Evolutionary conservation across 805 yeast species (phyloP).

Genomic region (Starmerella bombicola): DNA sequence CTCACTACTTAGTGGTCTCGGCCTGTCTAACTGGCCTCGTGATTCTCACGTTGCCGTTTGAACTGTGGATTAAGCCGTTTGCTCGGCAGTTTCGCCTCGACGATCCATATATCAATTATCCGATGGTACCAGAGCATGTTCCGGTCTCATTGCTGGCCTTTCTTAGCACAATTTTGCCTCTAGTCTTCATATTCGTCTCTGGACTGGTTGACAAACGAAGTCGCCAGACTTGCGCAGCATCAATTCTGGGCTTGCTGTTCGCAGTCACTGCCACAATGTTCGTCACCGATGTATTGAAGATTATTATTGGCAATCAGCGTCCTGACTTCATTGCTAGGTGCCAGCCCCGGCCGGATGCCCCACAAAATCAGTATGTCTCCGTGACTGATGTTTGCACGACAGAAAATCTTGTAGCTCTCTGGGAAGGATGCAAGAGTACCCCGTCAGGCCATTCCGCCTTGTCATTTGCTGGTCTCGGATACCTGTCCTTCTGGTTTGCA

Average conservation of each 20-base stretch:
- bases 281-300: constrained; percentile 62
- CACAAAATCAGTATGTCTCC: constrained; percentile 30
- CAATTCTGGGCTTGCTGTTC: constrained; percentile 53
- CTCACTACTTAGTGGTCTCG: neutral
- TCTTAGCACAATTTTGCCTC: constrained; percentile 24
- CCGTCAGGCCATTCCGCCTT: constrained; percentile 48
- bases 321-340: constrained; percentile 90
- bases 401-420: constrained; percentile 24
- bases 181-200: constrained; percentile 20
- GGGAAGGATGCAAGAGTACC: constrained; percentile 44
- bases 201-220: constrained; percentile 7
- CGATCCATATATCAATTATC: constrained; percentile 70
- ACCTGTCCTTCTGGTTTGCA: constrained; percentile 38
- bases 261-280: constrained; percentile 49
- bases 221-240: constrained; percentile 36
- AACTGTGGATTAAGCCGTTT: constrained; percentile 39
- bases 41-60: constrained; percentile 18
- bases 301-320: constrained; percentile 77
- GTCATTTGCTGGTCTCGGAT: constrained; percentile 41
- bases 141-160: constrained; percentile 41
- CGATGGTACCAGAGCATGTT: constrained; percentile 66
- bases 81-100: constrained; percentile 65
- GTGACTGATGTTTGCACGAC: constrained; percentile 30
- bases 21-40: constrained; percentile 5
- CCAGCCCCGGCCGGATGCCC: constrained; percentile 48